Percentiles rank a stretch among this genome's conserved stretches.
These are phyloP conservation scores for Laetiporus sulphureus DNA, from an alignment of 1,284 basidiomycete species.

Conservation along the genomic window DNA sequence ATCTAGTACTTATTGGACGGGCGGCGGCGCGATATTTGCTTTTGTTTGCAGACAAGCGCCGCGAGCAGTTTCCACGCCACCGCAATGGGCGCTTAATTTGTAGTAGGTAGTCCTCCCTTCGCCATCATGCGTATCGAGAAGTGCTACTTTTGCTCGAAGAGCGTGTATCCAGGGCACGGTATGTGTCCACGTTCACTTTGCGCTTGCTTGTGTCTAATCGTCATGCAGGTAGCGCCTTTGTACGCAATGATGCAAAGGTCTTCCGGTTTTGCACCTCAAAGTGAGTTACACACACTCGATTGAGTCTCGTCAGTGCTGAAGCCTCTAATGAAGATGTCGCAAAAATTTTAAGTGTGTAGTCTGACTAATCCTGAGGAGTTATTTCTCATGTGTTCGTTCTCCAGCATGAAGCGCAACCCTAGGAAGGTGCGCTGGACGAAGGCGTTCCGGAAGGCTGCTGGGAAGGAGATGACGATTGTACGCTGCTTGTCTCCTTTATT, in stretches of 20 bases:
- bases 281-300: slow-evolving; percentile 48
- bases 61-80: background rate
- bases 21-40: too few species aligned
- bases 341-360: slow-evolving; percentile 94
- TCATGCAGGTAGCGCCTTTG: slow-evolving; percentile 79
- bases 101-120: slow-evolving; percentile 1
- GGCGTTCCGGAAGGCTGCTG: slow-evolving; percentile 97
- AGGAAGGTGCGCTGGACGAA: slow-evolving; percentile 99
- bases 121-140: slow-evolving; percentile 76
- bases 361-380: background rate
- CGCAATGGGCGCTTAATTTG: background rate
- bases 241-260: slow-evolving; percentile 93
- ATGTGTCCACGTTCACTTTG: slow-evolving; percentile 14
- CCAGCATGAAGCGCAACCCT: slow-evolving; percentile 98
- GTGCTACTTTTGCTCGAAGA: slow-evolving; percentile 91
- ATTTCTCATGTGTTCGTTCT: background rate
- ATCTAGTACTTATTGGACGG: too few species aligned
- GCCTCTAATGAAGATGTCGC: slow-evolving; percentile 83
- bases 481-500: slow-evolving; percentile 23
- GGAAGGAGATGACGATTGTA: slow-evolving; percentile 99
- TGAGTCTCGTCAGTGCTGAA: too few species aligned
- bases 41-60: background rate
- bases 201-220: background rate
- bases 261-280: slow-evolving; percentile 97
- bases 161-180: slow-evolving; percentile 94